phyloP scores from a whole-genome alignment of 192 early-diverging fungal genomes.

The Phycomyces nitens region DNA sequence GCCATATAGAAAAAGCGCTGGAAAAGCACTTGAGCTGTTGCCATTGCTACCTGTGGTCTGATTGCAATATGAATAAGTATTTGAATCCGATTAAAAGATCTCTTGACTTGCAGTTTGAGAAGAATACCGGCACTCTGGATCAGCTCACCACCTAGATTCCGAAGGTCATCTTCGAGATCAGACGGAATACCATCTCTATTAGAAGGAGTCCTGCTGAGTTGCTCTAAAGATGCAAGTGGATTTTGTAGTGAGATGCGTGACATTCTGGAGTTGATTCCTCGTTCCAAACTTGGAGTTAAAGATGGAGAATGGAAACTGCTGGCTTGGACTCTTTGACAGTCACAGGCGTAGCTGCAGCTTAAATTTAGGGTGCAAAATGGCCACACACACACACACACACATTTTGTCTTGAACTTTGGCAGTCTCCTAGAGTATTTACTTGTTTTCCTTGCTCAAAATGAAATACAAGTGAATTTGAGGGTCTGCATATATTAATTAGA shows the following conservation, averaged over 20 bases:
- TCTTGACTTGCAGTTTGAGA: conserved; percentile 57
- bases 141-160: conserved; percentile 75
- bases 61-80: not conserved
- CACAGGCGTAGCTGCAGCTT: too few relatives aligned
- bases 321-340: too few relatives aligned
- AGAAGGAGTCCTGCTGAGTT: conserved; percentile 67
- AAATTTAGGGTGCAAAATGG: too few relatives aligned
- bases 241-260: conserved; percentile 67
- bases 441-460: too few relatives aligned
- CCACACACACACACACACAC: too few relatives aligned
- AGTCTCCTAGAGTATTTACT: too few relatives aligned
- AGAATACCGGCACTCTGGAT: conserved; percentile 83
- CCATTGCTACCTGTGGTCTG: conserved; percentile 91
- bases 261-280: too few relatives aligned
- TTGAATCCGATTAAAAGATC: not conserved
- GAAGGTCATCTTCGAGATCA: conserved; percentile 70
- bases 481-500: too few relatives aligned
- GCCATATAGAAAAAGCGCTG: conserved; percentile 89
- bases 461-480: too few relatives aligned
- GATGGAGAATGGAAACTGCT: too few relatives aligned
- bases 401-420: too few relatives aligned
- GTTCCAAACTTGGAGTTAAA: too few relatives aligned
- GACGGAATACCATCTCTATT: conserved; percentile 52
- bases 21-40: conserved; percentile 93
- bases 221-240: conserved; percentile 68